phyloP scores from a whole-genome alignment of 768 basidiomycete species.

The Phlegmacium glaucopus region DNA sequence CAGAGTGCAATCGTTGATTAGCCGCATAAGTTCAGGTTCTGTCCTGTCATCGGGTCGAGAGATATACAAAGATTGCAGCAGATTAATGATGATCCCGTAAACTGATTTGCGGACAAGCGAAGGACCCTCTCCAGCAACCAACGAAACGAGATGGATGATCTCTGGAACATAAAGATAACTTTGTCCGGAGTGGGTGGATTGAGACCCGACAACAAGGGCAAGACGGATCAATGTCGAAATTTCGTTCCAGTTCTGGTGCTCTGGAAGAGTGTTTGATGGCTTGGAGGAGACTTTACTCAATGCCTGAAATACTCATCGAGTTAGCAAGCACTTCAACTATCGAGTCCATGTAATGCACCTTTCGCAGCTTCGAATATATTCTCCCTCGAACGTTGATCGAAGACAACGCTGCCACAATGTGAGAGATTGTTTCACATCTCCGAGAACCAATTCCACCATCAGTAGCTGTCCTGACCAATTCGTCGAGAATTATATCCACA shows the following conservation, averaged over 20 bases:
- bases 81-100: slow-evolving; percentile 79
- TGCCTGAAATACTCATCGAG: slow-evolving; percentile 37
- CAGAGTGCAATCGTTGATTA: slow-evolving; percentile 60
- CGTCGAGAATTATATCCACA: slow-evolving; percentile 73
- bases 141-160: slow-evolving; percentile 71
- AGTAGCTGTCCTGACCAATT: slow-evolving; percentile 77
- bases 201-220: slow-evolving; percentile 65
- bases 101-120: slow-evolving; percentile 73
- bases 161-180: slow-evolving; percentile 84
- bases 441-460: slow-evolving; percentile 77
- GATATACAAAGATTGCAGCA: slow-evolving; percentile 73
- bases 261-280: slow-evolving; percentile 57
- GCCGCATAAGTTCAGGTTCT: slow-evolving; percentile 53
- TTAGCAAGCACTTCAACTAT: background rate
- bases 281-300: slow-evolving; percentile 70
- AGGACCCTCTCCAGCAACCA: slow-evolving; percentile 76
- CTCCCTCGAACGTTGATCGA: slow-evolving; percentile 57
- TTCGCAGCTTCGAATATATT: slow-evolving; percentile 57
- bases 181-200: slow-evolving; percentile 57
- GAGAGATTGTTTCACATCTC: slow-evolving; percentile 72
- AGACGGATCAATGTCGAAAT: slow-evolving; percentile 78
- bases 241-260: slow-evolving; percentile 78
- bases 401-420: slow-evolving; percentile 69
- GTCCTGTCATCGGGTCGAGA: slow-evolving; percentile 57
- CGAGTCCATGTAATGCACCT: slow-evolving; percentile 38